Evolutionary conservation across 139 green algal species (phyloP).

Genomic region (Choricystis sp.): DNA sequence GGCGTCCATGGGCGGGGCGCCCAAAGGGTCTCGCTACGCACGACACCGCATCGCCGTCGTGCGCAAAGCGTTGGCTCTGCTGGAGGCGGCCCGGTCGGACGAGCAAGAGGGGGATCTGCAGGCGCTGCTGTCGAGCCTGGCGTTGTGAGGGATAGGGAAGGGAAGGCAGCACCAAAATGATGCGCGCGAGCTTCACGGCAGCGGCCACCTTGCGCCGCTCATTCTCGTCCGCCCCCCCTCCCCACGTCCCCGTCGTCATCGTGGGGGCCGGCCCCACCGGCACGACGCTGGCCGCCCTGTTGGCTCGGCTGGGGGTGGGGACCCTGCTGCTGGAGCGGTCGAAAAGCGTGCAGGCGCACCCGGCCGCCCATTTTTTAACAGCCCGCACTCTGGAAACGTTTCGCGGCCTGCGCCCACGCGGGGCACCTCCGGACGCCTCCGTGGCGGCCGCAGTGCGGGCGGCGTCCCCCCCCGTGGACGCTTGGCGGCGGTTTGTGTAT

Average conservation of each 20-base stretch:
- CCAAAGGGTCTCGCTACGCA: conserved; percentile 8
- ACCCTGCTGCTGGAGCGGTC: conserved; percentile 46
- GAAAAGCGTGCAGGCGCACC: conserved; percentile 30
- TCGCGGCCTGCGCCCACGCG: conserved; percentile 4
- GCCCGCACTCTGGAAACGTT: conserved; percentile 79
- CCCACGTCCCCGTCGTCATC: conserved; percentile 42
- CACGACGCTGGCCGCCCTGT: conserved; percentile 40
- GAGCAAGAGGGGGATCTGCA: not conserved
- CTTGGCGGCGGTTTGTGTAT: conserved; percentile 80
- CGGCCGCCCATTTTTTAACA: conserved; percentile 88
- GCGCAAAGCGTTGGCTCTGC: conserved; percentile 12
- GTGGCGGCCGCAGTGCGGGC: conserved; percentile 26
- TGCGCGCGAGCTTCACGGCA: not conserved
- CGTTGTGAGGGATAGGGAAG: too few relatives aligned
- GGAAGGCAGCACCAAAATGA: too few relatives aligned
- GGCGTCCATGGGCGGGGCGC: conserved; percentile 5
- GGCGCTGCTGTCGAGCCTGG: not conserved
- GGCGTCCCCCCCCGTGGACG: conserved; percentile 40
- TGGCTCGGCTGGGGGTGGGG: conserved; percentile 39
- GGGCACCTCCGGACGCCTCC: not conserved
- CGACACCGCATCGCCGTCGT: conserved; percentile 14
- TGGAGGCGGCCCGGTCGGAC: conserved; percentile 2
- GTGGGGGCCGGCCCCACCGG: conserved; percentile 61
- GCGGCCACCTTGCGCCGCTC: not conserved
- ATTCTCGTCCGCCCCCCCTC: not conserved